These are phyloP conservation scores for Eimeria praecox DNA, from an alignment of 169 alveolate genomes.

Conservation along the genomic window DNA sequence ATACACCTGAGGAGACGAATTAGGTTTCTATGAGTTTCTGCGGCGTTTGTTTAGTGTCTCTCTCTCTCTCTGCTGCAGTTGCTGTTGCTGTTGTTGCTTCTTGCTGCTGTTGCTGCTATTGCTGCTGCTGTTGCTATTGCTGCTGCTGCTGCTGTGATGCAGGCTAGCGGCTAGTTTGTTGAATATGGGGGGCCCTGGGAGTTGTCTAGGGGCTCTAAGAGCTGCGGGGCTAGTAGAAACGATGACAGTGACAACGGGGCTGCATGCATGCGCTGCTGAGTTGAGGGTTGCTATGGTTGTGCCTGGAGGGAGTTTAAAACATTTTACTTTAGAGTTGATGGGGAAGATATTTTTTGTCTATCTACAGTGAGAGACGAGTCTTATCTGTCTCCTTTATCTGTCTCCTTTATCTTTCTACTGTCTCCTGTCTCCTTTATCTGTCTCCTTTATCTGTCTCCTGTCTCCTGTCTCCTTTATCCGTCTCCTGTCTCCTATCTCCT, in stretches of 20 bases:
- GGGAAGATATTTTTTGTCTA: neutral
- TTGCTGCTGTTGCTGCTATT: neutral
- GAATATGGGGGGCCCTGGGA: constrained; percentile 29
- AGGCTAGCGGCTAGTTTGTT: neutral
- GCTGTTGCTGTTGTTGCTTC: neutral
- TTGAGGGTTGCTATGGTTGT: neutral
- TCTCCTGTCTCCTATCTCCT: neutral
- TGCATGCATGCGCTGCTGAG: neutral
- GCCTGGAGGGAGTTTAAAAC: neutral
- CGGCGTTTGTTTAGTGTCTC: neutral
- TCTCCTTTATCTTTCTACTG: neutral
- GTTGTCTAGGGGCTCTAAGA: constrained; percentile 22
- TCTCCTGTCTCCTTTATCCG: too few species aligned
- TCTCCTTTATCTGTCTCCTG: neutral
- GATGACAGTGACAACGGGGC: neutral
- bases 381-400: neutral
- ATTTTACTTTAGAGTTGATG: neutral
- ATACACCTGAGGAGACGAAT: neutral
- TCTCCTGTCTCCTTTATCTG: neutral
- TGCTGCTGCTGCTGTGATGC: neutral
- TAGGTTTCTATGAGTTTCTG: neutral
- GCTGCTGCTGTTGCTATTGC: neutral
- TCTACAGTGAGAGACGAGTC: neutral
- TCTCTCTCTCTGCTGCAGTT: neutral
- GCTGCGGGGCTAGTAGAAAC: constrained; percentile 19